Conservation (phyloP, 2,329 filamentous ascomycete genomes). For the Hypoxylon sp. region DNA sequence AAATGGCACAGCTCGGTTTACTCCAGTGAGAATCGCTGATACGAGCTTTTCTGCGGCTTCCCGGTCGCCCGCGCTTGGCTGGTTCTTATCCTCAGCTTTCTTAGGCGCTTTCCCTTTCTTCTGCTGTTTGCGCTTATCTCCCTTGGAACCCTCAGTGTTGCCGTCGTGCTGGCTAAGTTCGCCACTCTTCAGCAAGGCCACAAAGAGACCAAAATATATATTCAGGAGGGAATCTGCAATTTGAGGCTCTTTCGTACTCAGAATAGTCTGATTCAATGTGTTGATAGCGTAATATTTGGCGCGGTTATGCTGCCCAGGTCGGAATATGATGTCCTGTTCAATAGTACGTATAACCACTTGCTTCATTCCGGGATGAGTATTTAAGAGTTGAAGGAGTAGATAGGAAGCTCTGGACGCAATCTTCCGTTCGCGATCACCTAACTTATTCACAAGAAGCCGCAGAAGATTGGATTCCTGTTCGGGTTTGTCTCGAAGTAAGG, state of each 20-base stretch:
- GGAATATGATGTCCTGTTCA: constrained; percentile 89
- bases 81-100: constrained; percentile 56
- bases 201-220: constrained; percentile 93
- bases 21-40: constrained; percentile 90
- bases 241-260: constrained; percentile 85
- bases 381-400: constrained; percentile 90
- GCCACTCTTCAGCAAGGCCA: constrained; percentile 80
- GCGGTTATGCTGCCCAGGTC: constrained; percentile 87
- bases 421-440: constrained; percentile 95
- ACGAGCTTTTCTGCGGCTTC: constrained; percentile 92
- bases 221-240: constrained; percentile 85
- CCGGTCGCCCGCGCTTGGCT: constrained; percentile 61
- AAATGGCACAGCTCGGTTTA: constrained; percentile 97
- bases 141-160: constrained; percentile 57
- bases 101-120: constrained; percentile 60
- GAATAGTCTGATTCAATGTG: constrained; percentile 95
- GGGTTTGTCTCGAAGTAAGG: constrained; percentile 92
- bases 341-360: constrained; percentile 85
- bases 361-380: constrained; percentile 94
- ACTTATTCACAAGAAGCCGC: constrained; percentile 92
- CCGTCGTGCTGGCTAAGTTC: constrained; percentile 58
- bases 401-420: constrained; percentile 95
- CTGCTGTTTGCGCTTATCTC: constrained; percentile 66
- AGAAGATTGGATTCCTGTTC: constrained; percentile 97
- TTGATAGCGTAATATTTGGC: constrained; percentile 97